phyloP scores from a whole-genome alignment of 768 basidiomycete species.

The Termitomyces sp. region DNA sequence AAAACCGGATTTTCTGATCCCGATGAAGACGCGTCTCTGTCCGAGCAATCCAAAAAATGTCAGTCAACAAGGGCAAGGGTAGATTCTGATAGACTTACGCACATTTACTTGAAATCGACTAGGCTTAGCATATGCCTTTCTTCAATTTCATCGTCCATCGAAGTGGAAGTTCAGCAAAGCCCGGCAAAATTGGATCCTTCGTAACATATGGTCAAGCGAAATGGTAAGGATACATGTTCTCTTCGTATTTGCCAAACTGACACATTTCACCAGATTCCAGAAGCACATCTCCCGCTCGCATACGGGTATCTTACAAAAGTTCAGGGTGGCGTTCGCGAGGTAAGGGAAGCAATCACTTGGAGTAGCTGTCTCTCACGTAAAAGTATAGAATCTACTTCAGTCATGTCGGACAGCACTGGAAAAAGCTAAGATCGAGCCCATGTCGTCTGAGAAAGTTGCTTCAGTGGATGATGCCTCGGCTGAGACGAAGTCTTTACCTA shows the following conservation, averaged over 20 bases:
- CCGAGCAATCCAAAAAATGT: constrained; percentile 44
- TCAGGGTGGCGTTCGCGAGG: constrained; percentile 47
- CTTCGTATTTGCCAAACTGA: not conserved
- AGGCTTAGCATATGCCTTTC: constrained; percentile 55
- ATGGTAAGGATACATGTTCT: constrained; percentile 31
- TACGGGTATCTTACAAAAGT: constrained; percentile 45
- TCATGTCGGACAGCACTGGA: constrained; percentile 15
- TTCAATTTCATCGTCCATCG: constrained; percentile 44
- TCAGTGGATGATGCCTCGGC: not conserved
- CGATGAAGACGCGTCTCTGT: constrained; percentile 33
- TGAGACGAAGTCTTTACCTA: not conserved
- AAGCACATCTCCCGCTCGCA: constrained; percentile 44
- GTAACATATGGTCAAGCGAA: constrained; percentile 58
- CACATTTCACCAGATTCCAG: constrained; percentile 43
- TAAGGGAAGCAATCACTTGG: constrained; percentile 18
- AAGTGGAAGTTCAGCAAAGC: constrained; percentile 78
- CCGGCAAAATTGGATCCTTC: constrained; percentile 71
- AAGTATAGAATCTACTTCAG: constrained; percentile 15
- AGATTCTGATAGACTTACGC: constrained; percentile 3
- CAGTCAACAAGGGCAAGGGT: constrained; percentile 8
- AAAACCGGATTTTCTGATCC: constrained; percentile 46
- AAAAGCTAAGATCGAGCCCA: not conserved
- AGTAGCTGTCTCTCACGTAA: constrained; percentile 1
- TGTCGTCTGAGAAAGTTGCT: constrained; percentile 1
- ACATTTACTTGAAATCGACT: not conserved